These are phyloP conservation scores for Deinandra increscens DNA, from an alignment of 129 eudicot genomes.

Conservation along the genomic window DNA sequence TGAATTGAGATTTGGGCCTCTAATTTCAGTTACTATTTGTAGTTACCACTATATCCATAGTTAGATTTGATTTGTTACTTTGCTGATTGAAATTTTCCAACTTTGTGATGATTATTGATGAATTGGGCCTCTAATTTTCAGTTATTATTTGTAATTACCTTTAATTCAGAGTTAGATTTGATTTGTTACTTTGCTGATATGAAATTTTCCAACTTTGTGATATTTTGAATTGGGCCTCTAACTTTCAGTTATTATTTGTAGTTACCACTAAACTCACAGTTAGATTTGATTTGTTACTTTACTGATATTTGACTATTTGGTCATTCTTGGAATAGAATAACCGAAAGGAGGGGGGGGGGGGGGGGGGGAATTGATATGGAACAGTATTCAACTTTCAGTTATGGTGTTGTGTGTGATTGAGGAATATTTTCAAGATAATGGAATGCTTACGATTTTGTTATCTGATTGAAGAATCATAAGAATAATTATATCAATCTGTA, in stretches of 20 bases:
- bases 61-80: background rate
- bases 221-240: background rate
- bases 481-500: constrained; percentile 10
- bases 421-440: constrained; percentile 20
- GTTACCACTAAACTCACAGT: background rate
- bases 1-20: background rate
- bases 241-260: background rate
- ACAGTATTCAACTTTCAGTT: no score
- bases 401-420: background rate
- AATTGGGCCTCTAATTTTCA: background rate
- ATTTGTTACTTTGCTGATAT: background rate
- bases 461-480: constrained; percentile 19
- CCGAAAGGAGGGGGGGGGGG: background rate
- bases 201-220: background rate
- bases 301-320: background rate
- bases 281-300: background rate
- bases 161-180: background rate
- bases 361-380: background rate
- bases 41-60: background rate
- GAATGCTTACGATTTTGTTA: constrained; percentile 14
- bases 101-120: background rate
- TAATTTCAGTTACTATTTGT: background rate
- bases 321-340: background rate
- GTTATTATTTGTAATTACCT: background rate
- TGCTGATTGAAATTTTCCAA: background rate